phyloP scores from a whole-genome alignment of 495 filamentous ascomycete genomes.

The Pseudoneurospora amorphoporcata region DNA sequence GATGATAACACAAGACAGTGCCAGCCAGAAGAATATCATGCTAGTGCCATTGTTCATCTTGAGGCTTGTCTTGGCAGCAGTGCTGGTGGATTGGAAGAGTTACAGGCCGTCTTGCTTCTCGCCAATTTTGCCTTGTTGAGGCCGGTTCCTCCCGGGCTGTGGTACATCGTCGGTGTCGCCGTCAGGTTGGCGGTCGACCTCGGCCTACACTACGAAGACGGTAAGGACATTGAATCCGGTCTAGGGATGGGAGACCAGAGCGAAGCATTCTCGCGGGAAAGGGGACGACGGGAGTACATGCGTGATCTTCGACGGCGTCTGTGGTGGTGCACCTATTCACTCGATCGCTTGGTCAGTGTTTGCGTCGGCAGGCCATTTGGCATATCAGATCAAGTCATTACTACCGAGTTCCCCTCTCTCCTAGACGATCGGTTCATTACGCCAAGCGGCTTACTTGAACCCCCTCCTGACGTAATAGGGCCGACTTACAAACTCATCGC shows the following conservation, averaged over 20 bases:
- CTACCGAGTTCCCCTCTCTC: constrained; percentile 82
- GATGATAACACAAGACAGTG: constrained; percentile 43
- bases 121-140: constrained; percentile 85
- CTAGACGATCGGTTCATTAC: constrained; percentile 86
- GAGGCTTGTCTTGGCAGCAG: constrained; percentile 74
- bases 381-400: constrained; percentile 87
- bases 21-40: constrained; percentile 93
- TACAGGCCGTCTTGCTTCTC: constrained; percentile 82
- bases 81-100: constrained; percentile 75
- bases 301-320: constrained; percentile 78
- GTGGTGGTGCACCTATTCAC: constrained; percentile 95
- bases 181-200: constrained; percentile 84
- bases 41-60: constrained; percentile 81
- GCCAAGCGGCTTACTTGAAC: constrained; percentile 57
- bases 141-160: constrained; percentile 85
- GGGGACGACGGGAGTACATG: constrained; percentile 73
- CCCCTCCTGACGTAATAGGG: constrained; percentile 33
- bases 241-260: constrained; percentile 15
- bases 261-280: constrained; percentile 34
- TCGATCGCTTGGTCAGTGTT: constrained; percentile 82
- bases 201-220: constrained; percentile 88
- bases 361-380: constrained; percentile 92
- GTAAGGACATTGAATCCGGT: constrained; percentile 46
- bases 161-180: constrained; percentile 95
- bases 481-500: constrained; percentile 83